A percentile compares a stretch with the other conserved stretches of the same genome.
phyloP scores from a whole-genome alignment of 208 protist genomes.

The Leishmania tarentolae region DNA sequence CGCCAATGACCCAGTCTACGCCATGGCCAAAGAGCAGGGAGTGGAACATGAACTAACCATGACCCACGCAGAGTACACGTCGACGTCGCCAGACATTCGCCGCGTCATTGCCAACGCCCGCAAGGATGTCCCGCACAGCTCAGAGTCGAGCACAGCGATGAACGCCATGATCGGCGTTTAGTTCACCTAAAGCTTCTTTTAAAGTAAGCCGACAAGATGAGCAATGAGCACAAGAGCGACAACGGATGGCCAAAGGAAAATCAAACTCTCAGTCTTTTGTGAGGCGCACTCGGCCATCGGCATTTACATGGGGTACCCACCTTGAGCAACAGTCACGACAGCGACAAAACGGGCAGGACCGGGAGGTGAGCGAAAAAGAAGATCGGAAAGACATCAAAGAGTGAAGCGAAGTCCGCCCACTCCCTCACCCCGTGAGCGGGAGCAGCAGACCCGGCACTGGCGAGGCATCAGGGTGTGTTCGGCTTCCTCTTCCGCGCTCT shows the following conservation, averaged over 20 bases:
- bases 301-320: neutral
- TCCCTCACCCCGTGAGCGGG: neutral
- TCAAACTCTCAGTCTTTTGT: neutral
- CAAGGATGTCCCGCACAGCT: slow-evolving; percentile 55
- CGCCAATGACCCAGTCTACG: slow-evolving; percentile 73
- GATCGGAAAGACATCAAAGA: neutral
- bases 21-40: slow-evolving; percentile 69
- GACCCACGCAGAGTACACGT: slow-evolving; percentile 37
- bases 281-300: neutral
- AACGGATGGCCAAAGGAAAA: neutral
- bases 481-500: neutral
- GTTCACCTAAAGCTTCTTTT: neutral
- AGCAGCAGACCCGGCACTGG: neutral
- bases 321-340: neutral
- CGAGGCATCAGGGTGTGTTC: neutral
- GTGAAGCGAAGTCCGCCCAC: neutral
- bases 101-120: slow-evolving; percentile 41
- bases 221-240: neutral
- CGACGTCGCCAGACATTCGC: slow-evolving; percentile 47
- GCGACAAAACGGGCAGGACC: neutral
- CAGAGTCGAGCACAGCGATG: slow-evolving; percentile 23
- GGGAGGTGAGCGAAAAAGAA: neutral
- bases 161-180: slow-evolving; percentile 25
- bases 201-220: neutral
- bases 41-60: slow-evolving; percentile 63